Base-by-base conservation (phyloP, 2,329 filamentous ascomycete species). In the Monosporascus sp. region DNA sequence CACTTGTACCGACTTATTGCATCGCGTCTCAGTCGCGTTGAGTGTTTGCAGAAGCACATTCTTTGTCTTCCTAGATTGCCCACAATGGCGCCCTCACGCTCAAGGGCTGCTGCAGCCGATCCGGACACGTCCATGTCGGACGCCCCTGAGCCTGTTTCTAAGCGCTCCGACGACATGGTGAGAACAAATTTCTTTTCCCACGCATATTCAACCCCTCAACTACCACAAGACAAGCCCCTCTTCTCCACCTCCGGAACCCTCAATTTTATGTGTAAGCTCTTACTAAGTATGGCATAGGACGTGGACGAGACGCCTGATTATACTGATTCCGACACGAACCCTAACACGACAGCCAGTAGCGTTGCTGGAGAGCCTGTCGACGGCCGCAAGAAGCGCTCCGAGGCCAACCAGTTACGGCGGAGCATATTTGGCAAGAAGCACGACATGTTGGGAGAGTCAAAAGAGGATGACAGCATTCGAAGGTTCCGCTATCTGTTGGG, bases 381-480 rank as follows among this genome's bases (percentile, higher is more conserved):
- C 75, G 91, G 91, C 31, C 86, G 92, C 50, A 95, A 88, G 76
- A 85, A 87, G 67, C 85, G 93, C 63, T 87, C 90, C 53, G 91
- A 97, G 68, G 92, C 87, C 54, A 91, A 91, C 60, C 88, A 95
- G 71, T 80, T 97, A 66, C 88, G 94, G 53, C 90, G 95, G 70
- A 96, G 87, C 70, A 90, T 97, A 57, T 88, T 97, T 64, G 92
- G 91, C 66, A 96, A 90, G 79, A 97, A 99, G 71, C 94, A 97
- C 67, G 91, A 96, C 66, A 84, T 87, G 51, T 74, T 99, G 7
- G 91, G 93, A 66, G 91, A 96, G 68, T 96, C 90, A 49, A 97
- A 96, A 90, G 93, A 97, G 76, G 90, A 97, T 78, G 93, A 97
- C 67, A 95, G 91, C 1, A 90, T 97, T 66, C 85, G 93, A 63